phyloP scores from a whole-genome alignment of 2,329 filamentous ascomycete genomes.

The Colletotrichum caudatum region DNA sequence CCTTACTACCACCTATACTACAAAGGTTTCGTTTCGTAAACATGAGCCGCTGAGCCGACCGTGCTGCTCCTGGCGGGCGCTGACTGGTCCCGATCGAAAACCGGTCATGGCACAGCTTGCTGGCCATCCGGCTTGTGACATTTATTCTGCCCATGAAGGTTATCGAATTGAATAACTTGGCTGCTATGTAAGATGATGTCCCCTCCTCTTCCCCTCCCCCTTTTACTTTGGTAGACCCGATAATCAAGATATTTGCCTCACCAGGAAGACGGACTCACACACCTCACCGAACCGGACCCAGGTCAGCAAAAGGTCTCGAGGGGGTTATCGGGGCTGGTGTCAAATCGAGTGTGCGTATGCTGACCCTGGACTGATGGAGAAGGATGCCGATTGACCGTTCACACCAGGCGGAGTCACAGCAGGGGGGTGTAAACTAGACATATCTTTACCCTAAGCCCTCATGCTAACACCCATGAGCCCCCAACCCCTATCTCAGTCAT shows the following conservation, averaged over 20 bases:
- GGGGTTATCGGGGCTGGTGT: conserved; percentile 8
- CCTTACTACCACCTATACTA: background rate
- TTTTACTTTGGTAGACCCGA: conserved; percentile 17
- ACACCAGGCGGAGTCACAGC: background rate
- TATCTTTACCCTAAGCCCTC: background rate
- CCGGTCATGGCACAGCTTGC: background rate
- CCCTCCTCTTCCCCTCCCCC: too few relatives aligned
- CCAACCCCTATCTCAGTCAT: background rate
- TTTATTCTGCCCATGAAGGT: conserved; percentile 1
- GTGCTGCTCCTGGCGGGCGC: conserved; percentile 34
- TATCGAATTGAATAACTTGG: conserved; percentile 15
- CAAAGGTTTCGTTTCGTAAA: conserved; percentile 35
- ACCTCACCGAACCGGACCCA: conserved; percentile 22
- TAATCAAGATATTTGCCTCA: conserved; percentile 25
- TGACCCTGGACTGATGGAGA: background rate
- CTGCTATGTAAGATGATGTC: conserved; percentile 13
- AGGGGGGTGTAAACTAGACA: background rate
- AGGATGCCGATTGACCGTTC: background rate
- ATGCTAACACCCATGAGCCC: background rate
- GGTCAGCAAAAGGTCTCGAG: conserved; percentile 9
- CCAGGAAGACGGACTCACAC: conserved; percentile 23
- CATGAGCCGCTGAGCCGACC: conserved; percentile 31
- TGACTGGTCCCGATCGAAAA: conserved; percentile 25
- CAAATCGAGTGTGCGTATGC: conserved; percentile 16
- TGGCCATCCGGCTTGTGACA: conserved; percentile 1